phyloP scores from a whole-genome alignment of 371 early-diverging fungal genomes.

The Batkoa obscura region DNA sequence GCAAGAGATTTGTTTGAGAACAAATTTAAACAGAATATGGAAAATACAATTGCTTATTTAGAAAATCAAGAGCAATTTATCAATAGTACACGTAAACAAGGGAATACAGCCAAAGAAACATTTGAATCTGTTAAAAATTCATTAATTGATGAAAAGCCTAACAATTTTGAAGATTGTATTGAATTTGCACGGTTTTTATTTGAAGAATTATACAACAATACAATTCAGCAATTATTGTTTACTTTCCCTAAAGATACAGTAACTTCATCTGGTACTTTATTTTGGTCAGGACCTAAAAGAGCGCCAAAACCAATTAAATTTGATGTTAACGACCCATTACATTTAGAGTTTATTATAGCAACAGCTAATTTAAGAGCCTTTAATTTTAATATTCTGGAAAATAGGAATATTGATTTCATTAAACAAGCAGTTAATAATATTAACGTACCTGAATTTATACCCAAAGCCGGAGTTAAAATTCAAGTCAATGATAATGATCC shows the following conservation, averaged over 20 bases:
- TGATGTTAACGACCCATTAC: conserved; percentile 55
- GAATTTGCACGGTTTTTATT: conserved; percentile 82
- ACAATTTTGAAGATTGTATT: conserved; percentile 78
- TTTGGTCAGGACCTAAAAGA: conserved; percentile 99
- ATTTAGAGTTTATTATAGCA: conserved; percentile 81
- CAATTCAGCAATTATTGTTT: conserved; percentile 80
- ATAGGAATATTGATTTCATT: conserved; percentile 1
- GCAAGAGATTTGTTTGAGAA: conserved; percentile 96
- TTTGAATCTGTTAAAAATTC: conserved; percentile 45
- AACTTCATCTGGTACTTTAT: conserved; percentile 83
- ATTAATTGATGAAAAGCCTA: conserved; percentile 57
- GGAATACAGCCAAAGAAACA: conserved; percentile 23
- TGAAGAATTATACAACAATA: conserved; percentile 84
- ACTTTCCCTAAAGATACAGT: conserved; percentile 87
- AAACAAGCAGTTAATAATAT: conserved; percentile 19
- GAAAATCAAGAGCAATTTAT: too few relatives aligned
- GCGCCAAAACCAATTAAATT: conserved; percentile 78
- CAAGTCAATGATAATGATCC: conserved; percentile 78
- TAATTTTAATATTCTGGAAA: conserved; percentile 78
- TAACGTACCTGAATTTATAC: conserved; percentile 69
- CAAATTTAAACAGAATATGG: conserved; percentile 76
- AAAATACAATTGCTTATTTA: conserved; percentile 74
- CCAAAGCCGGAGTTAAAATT: conserved; percentile 89
- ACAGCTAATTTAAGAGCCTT: conserved; percentile 91
- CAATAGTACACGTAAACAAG: too few relatives aligned